Percentiles rank a stretch among this genome's conserved stretches.
Evolutionary conservation across 2,329 filamentous ascomycete species (phyloP).

Genomic region (Lecanoromycetidae sp.): DNA sequence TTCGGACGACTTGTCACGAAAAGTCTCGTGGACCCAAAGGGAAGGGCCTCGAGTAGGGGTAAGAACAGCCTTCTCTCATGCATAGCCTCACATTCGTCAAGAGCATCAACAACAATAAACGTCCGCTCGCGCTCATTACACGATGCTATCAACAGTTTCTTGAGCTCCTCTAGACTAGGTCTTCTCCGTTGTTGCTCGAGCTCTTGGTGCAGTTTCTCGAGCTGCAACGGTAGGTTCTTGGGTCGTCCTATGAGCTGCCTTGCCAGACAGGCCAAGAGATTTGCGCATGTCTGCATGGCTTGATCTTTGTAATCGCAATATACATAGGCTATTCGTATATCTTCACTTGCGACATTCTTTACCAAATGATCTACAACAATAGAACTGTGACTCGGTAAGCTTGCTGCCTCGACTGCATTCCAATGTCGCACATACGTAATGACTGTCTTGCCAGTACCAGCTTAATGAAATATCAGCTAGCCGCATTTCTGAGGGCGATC

Average conservation of each 20-base stretch:
- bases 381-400: background rate
- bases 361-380: background rate
- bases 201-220: background rate
- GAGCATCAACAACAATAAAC: conserved; percentile 1
- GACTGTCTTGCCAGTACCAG: conserved; percentile 4
- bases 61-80: background rate
- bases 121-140: background rate
- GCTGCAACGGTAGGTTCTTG: background rate
- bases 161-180: background rate
- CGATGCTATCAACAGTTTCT: background rate
- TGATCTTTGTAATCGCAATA: conserved; percentile 11
- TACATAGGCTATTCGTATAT: background rate
- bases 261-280: conserved; percentile 3
- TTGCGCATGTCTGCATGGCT: background rate
- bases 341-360: background rate
- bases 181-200: background rate
- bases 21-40: background rate
- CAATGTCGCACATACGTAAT: conserved; percentile 7
- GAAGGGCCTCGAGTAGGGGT: background rate
- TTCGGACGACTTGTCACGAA: conserved; percentile 5
- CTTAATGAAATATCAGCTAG: background rate
- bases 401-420: too few relatives aligned
- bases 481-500: background rate
- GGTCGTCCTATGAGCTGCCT: conserved; percentile 2
- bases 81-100: conserved; percentile 7